Evolutionary conservation across 1,284 basidiomycete species (phyloP).

Genomic region (Sphaerobolus stellatus): DNA sequence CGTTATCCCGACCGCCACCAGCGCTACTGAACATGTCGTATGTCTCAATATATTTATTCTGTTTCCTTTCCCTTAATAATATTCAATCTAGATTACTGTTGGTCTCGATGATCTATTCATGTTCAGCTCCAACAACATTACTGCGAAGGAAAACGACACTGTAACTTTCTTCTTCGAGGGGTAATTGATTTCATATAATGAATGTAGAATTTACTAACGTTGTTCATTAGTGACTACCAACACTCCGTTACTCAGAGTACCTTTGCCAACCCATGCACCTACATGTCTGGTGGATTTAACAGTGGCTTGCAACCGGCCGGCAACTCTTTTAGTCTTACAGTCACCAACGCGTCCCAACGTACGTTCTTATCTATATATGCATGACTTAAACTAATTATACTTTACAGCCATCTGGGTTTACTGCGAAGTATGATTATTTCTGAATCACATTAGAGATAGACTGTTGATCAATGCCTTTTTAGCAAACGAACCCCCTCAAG

Average conservation of each 20-base stretch:
- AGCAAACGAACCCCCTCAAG: slow-evolving; percentile 30
- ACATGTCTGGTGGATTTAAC: slow-evolving; percentile 50
- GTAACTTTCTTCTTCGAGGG: slow-evolving; percentile 56
- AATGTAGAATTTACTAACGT: background rate
- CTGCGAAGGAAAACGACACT: slow-evolving; percentile 45
- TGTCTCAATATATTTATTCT: background rate
- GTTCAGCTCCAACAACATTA: slow-evolving; percentile 48
- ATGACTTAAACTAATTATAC: slow-evolving; percentile 1
- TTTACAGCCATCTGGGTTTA: slow-evolving; percentile 13
- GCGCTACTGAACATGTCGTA: slow-evolving; percentile 1
- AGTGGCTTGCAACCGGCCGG: slow-evolving; percentile 41
- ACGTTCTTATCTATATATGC: slow-evolving; percentile 17
- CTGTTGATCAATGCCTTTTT: background rate
- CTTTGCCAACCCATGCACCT: slow-evolving; percentile 49
- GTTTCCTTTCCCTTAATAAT: background rate
- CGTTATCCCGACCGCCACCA: too few relatives aligned
- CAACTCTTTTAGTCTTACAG: slow-evolving; percentile 47
- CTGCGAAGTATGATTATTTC: slow-evolving; percentile 6
- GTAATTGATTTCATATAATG: slow-evolving; percentile 31
- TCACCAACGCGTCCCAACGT: slow-evolving; percentile 51
- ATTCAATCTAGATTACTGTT: slow-evolving; percentile 45
- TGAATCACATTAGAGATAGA: slow-evolving; percentile 42
- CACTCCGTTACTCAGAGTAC: slow-evolving; percentile 59
- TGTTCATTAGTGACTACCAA: slow-evolving; percentile 19
- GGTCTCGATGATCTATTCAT: slow-evolving; percentile 37